Evolutionary conservation across 2,329 filamentous ascomycete species (phyloP).

Genomic region (Trichoderma pleuroti): DNA sequence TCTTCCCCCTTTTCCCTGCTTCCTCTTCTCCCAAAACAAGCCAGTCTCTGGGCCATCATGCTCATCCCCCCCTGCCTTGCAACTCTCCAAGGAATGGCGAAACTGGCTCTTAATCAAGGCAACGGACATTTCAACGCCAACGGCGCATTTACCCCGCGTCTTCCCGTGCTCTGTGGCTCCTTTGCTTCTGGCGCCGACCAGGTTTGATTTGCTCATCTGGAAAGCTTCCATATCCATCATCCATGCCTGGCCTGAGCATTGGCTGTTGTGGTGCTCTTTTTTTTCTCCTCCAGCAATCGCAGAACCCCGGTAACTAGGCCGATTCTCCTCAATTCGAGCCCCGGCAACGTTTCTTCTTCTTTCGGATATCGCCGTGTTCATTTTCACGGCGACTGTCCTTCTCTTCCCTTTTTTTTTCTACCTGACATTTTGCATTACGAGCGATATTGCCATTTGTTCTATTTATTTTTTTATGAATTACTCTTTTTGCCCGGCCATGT

Average conservation of each 20-base stretch:
- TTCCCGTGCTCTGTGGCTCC: neutral
- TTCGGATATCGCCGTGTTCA: neutral
- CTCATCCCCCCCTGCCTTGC: neutral
- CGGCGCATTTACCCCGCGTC: conserved; percentile 16
- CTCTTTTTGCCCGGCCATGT: neutral
- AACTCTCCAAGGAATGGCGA: neutral
- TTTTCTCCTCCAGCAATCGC: neutral
- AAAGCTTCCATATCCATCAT: conserved; percentile 5
- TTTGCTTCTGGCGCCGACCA: neutral
- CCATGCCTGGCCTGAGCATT: neutral
- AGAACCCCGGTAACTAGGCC: neutral
- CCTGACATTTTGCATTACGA: neutral
- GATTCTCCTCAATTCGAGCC: neutral
- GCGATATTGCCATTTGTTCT: neutral
- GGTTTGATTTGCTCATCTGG: conserved; percentile 6
- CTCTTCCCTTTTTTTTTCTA: neutral
- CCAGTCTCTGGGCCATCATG: neutral
- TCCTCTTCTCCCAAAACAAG: neutral
- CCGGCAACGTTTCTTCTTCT: neutral
- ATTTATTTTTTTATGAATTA: neutral
- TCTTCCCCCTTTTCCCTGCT: neutral
- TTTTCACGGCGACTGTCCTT: neutral
- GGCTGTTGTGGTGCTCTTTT: neutral
- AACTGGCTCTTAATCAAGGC: neutral
- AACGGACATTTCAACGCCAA: neutral